Base-by-base conservation (phyloP, 2,329 filamentous ascomycete genomes). In the Diaporthe sp. region DNA sequence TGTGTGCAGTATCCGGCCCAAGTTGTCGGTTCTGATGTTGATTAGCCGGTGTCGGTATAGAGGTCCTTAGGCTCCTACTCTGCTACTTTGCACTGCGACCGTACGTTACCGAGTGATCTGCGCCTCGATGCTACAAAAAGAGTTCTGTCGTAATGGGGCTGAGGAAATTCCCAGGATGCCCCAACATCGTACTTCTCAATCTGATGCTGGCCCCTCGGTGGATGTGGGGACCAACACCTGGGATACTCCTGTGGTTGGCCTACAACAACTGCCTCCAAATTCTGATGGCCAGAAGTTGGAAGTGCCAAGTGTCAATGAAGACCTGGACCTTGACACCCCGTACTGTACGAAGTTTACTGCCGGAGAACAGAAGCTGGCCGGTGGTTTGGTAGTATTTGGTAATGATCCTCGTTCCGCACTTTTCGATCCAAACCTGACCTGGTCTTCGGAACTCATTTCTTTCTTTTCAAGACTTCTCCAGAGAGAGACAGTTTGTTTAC, bases 251-350 rank as follows among this genome's bases (percentile, higher is more conserved):
- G 34, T 70, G 49, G 65, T 55, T 70, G 65, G 65, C 15, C 49
- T 25, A 4, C 47, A 28, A 25, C 28, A 51, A 37, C 6, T 39
- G 22, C 49, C 4, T 22, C 49, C 17, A 28, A 39, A 42, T 25
- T 25, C 20, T 42, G 34, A 28, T 42, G 49, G 9, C 49, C 49
- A 8, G 9, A 31, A 8, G 34, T 31, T 39, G 49, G 34, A 67
- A 49, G 28, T 49, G 61, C 42, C 61, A 67, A 49, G 61, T 67
- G 28, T 28, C 28, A 31, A 34, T 65, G 25, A 12, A 44, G 60
- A 31, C 15, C 25, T 15, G 37, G 37, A 39, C 10, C 37, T 63
- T 20, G 25, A 31, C 3, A 28, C n/a, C n/a, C 17, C 39, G 5
- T 7, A 9, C 17, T 25, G 5, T 7, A 9, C 17, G 9, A 9